Base-by-base conservation (phyloP, 2,329 filamentous ascomycete genomes). In the Colletotrichum cordylinicola region DNA sequence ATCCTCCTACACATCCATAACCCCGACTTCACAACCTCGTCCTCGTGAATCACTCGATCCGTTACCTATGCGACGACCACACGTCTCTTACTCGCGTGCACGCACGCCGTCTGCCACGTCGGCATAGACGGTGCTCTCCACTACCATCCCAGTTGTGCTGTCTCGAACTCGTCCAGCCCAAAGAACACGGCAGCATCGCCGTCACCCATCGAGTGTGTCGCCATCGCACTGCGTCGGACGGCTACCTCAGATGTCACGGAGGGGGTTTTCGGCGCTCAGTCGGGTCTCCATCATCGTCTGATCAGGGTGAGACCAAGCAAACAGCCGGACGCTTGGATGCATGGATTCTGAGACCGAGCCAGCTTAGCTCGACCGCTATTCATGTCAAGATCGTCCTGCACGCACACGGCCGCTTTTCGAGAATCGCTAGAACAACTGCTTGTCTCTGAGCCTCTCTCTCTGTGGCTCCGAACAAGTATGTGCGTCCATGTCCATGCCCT, bases 371-470 rank as follows among this genome's bases (percentile, higher is more conserved):
- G 61, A 31, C 72, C 61, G 39, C 72, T 67, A 62, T 72, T 65
- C 72, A 72, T 55, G 68, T 67, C 69, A 56, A 39, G 21, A 72
- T 72, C 60, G 52, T 66, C 21, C 52, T 68, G 52, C 52, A 52
- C 43, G 43, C 43, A 52, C 43, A 21, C 43, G n/a, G 43, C n/a
- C 48, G 37, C 37, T 29, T 60, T 75, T 75, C 72, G 52, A 75
- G 72, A 75, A 75, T 72, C 69, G 33, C 72, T 67, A 56, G 69
- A 75, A 75, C 55, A 72, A 52, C 52, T 31, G 48, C 31, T 43
- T 67, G 62, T 75, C 62, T 72, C 62, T 52, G 48, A 62, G 8
- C 55, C 31, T 62, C 24, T 37, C 27, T 43, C 39, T 43, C 2
- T 13, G 5, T 52, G n/a, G n/a, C 43, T 13, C 43, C n/a, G 12